Evolutionary conservation across 345 rosid species (phyloP).

Genomic region (Leavenworthia alabamica): DNA sequence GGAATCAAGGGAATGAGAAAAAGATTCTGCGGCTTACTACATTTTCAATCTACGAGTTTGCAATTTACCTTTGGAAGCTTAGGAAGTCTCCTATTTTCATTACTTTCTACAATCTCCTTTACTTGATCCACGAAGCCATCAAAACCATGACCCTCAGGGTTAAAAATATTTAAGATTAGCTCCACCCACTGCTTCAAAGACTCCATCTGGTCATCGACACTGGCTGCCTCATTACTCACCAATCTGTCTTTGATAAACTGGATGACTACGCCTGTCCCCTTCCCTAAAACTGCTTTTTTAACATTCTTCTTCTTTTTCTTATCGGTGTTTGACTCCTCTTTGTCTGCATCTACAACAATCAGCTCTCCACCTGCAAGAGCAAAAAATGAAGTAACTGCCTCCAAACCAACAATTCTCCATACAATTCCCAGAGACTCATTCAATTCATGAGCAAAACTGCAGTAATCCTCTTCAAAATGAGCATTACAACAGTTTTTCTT

Average conservation of each 20-base stretch:
- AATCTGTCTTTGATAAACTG: constrained; percentile 61
- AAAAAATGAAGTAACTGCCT: constrained; percentile 53
- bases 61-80: constrained; percentile 74
- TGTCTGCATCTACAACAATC: constrained; percentile 34
- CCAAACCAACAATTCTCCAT: constrained; percentile 76
- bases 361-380: constrained; percentile 56
- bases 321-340: constrained; percentile 34
- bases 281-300: constrained; percentile 67
- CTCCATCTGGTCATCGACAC: constrained; percentile 25
- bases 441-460: constrained; percentile 46
- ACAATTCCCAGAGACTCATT: constrained; percentile 38
- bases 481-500: constrained; percentile 20
- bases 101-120: constrained; percentile 77
- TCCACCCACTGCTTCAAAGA: constrained; percentile 40
- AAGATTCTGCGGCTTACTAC: not conserved
- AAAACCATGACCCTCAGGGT: constrained; percentile 43
- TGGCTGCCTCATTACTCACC: constrained; percentile 28
- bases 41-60: not conserved
- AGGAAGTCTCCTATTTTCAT: constrained; percentile 86
- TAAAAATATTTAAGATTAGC: constrained; percentile 38
- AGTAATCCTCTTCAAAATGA: constrained; percentile 44
- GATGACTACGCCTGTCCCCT: constrained; percentile 56
- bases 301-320: constrained; percentile 59
- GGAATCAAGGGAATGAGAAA: constrained; percentile 14
- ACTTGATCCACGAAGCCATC: constrained; percentile 46